Evolutionary conservation across 1,139 yeast genomes (phyloP).

Genomic region (Zygotorulaspora mrakii): DNA sequence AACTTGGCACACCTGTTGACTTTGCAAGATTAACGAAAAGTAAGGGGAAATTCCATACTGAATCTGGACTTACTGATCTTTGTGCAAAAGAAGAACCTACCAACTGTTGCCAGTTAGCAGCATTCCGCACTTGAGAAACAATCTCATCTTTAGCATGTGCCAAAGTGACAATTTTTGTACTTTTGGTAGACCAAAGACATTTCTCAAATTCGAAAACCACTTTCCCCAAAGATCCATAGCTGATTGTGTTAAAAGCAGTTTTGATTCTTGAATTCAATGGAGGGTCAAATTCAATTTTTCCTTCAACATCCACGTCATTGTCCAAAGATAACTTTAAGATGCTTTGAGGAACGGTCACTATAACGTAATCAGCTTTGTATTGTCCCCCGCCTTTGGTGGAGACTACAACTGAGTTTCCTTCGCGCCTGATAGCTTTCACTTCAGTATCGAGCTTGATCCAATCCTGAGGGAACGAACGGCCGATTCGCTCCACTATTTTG

Average conservation of each 20-base stretch:
- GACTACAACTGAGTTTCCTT: conserved; percentile 30
- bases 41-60: conserved; percentile 51
- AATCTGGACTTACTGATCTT: conserved; percentile 12
- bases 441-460: conserved; percentile 45
- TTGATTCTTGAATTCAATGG: conserved; percentile 48
- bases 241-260: conserved; percentile 48
- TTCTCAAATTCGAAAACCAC: conserved; percentile 66
- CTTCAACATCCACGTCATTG: conserved; percentile 34
- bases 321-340: conserved; percentile 44
- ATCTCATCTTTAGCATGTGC: conserved; percentile 22
- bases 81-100: conserved; percentile 7
- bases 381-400: conserved; percentile 33
- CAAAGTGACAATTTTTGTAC: conserved; percentile 25
- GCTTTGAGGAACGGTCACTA: conserved; percentile 77
- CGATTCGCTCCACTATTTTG: conserved; percentile 46
- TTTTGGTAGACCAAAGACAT: conserved; percentile 59
- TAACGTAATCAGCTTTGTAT: conserved; percentile 47
- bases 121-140: conserved; percentile 20
- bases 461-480: conserved; percentile 40
- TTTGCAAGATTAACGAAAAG: conserved; percentile 46
- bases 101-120: conserved; percentile 17
- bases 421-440: conserved; percentile 44
- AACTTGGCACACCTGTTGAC: conserved; percentile 43
- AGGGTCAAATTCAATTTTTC: conserved; percentile 55
- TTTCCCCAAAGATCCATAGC: conserved; percentile 74